A percentile compares a stretch with the other conserved stretches of the same genome.
Conservation (phyloP, 1,139 yeast genomes). For the Blastobotrys serpentis region DNA sequence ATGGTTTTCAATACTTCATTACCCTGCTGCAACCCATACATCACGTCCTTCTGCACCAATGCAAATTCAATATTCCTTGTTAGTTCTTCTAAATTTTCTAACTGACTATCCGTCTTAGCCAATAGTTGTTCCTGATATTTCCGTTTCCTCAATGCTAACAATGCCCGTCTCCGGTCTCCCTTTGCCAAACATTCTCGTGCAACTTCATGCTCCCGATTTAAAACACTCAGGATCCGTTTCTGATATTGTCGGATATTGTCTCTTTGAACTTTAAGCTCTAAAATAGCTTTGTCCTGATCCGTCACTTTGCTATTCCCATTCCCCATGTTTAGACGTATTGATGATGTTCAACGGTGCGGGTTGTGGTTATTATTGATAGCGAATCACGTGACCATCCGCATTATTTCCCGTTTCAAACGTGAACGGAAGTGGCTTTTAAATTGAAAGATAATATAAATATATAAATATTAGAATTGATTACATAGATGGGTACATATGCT, state of each 20-base stretch:
- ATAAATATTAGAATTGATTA: not conserved
- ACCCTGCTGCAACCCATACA: constrained; percentile 78
- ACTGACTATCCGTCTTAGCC: constrained; percentile 68
- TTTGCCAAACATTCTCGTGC: constrained; percentile 58
- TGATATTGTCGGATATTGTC: constrained; percentile 81
- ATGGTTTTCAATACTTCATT: constrained; percentile 69
- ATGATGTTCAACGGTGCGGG: no score
- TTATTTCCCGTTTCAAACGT: no score
- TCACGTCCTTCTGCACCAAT: constrained; percentile 78
- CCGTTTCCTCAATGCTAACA: constrained; percentile 68
- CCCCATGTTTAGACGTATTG: constrained; percentile 42
- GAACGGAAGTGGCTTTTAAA: not conserved
- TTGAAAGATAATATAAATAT: not conserved
- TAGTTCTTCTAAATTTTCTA: constrained; percentile 64
- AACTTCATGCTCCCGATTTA: constrained; percentile 55
- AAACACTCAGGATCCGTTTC: constrained; percentile 54
- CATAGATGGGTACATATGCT: not conserved
- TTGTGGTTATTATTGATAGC: no score
- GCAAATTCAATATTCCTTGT: constrained; percentile 73
- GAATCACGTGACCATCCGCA: no score
- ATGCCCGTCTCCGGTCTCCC: constrained; percentile 60
- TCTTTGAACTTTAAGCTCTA: constrained; percentile 82
- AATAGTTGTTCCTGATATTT: constrained; percentile 77
- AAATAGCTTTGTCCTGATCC: constrained; percentile 77
- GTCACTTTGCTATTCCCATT: constrained; percentile 55